A percentile compares a stretch with the other conserved stretches of the same genome.
Conservation (phyloP, 495 filamentous ascomycete genomes). For the Hypoxylon perforatum region DNA sequence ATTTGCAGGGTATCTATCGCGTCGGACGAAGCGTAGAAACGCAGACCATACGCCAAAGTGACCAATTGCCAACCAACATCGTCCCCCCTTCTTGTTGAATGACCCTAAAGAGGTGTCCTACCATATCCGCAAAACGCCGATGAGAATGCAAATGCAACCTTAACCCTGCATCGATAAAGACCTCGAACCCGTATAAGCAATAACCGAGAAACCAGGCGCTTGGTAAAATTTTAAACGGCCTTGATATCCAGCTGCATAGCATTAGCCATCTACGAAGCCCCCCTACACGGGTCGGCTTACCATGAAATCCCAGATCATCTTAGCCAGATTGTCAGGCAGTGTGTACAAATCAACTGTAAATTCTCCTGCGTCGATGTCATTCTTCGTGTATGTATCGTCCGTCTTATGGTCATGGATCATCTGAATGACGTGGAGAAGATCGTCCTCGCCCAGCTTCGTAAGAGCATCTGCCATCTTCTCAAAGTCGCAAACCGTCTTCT, state of each 20-base stretch:
- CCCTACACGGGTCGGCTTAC: slow-evolving; percentile 41
- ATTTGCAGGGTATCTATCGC: slow-evolving; percentile 45
- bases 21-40: slow-evolving; percentile 40
- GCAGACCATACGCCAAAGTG: slow-evolving; percentile 47
- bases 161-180: slow-evolving; percentile 7
- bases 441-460: slow-evolving; percentile 85
- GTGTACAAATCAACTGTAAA: slow-evolving; percentile 99
- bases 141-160: slow-evolving; percentile 45
- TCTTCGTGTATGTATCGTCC: slow-evolving; percentile 92
- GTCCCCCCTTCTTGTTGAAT: slow-evolving; percentile 17
- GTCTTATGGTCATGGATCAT: slow-evolving; percentile 98
- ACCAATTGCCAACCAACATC: slow-evolving; percentile 43
- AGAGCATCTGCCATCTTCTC: slow-evolving; percentile 96
- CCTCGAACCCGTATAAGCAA: slow-evolving; percentile 13
- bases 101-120: slow-evolving; percentile 18
- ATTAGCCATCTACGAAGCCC: slow-evolving; percentile 11
- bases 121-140: slow-evolving; percentile 41
- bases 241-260: slow-evolving; percentile 39
- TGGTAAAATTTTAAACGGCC: slow-evolving; percentile 26
- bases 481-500: slow-evolving; percentile 86
- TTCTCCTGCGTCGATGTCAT: slow-evolving; percentile 96
- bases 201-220: not conserved
- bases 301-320: slow-evolving; percentile 93
- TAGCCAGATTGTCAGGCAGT: slow-evolving; percentile 80
- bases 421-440: slow-evolving; percentile 93